Conservation (phyloP, 805 yeast species). For the Jamesozyma gamospora region DNA sequence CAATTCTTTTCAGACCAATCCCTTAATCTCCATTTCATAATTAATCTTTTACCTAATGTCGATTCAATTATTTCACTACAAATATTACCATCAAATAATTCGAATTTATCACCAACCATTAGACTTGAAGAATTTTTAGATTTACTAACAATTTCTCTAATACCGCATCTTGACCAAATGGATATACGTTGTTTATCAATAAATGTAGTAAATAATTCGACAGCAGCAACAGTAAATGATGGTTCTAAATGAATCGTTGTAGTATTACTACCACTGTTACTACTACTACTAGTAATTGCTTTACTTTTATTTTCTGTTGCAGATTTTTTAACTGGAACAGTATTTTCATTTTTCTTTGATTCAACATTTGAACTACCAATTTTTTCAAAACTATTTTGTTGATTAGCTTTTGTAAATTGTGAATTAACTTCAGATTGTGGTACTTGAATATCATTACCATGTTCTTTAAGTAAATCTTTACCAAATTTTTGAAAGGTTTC, state of each 20-base stretch:
- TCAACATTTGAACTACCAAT: conserved; percentile 6
- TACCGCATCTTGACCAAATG: conserved; percentile 80
- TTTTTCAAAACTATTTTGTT: conserved; percentile 26
- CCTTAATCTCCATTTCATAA: conserved; percentile 75
- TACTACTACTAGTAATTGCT: neutral
- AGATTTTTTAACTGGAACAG: neutral
- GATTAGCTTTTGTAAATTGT: conserved; percentile 43
- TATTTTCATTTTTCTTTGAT: neutral
- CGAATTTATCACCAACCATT: conserved; percentile 50
- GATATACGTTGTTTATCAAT: conserved; percentile 66
- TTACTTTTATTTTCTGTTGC: neutral
- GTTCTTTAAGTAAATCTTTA: conserved; percentile 56
- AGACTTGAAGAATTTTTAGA: conserved; percentile 38
- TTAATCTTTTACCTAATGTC: conserved; percentile 42
- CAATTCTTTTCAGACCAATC: conserved; percentile 84
- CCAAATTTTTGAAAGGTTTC: conserved; percentile 57
- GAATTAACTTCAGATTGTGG: conserved; percentile 57
- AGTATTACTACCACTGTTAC: conserved; percentile 43
- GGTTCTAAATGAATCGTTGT: conserved; percentile 70
- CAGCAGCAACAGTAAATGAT: conserved; percentile 77
- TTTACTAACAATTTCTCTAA: conserved; percentile 28
- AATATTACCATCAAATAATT: conserved; percentile 81
- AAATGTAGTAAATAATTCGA: conserved; percentile 70
- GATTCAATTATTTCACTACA: conserved; percentile 51
- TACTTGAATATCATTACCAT: conserved; percentile 84